Percentiles rank a stretch among this genome's conserved stretches.
These are phyloP conservation scores for Candida tibetensis DNA, from an alignment of 805 yeast genomes.

Conservation along the genomic window DNA sequence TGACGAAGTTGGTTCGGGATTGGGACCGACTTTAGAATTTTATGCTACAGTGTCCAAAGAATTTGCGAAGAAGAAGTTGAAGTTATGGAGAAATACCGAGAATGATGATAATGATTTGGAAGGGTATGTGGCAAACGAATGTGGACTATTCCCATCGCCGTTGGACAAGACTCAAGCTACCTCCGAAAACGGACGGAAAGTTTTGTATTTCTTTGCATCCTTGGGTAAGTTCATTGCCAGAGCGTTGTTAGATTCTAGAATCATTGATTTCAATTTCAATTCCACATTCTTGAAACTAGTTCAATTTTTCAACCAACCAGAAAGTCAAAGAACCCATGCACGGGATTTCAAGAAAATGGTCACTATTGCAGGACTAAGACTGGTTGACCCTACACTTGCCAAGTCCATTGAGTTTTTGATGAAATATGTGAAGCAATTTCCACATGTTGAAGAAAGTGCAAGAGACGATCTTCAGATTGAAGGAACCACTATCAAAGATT, in stretches of 20 bases:
- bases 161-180: conserved; percentile 24
- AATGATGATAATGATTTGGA: conserved; percentile 23
- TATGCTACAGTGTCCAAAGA: conserved; percentile 78
- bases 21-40: conserved; percentile 95
- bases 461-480: conserved; percentile 22
- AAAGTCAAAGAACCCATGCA: neutral
- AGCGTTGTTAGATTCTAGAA: conserved; percentile 81
- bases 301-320: conserved; percentile 28
- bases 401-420: conserved; percentile 53
- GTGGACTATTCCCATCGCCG: conserved; percentile 78
- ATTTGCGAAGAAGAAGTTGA: conserved; percentile 54
- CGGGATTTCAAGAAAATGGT: conserved; percentile 21
- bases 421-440: conserved; percentile 35
- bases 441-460: conserved; percentile 13
- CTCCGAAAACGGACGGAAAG: conserved; percentile 37
- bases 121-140: conserved; percentile 37
- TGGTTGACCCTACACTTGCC: conserved; percentile 59
- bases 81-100: conserved; percentile 60
- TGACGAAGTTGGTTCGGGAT: conserved; percentile 93
- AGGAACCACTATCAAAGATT: conserved; percentile 46
- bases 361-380: conserved; percentile 37
- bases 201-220: conserved; percentile 53
- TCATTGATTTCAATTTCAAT: conserved; percentile 78
- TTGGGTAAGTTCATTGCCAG: conserved; percentile 86
- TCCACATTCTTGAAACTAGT: conserved; percentile 65